A percentile compares a stretch with the other conserved stretches of the same genome.
phyloP scores from a whole-genome alignment of 306 rosid species.

The Dryas octopetala region DNA sequence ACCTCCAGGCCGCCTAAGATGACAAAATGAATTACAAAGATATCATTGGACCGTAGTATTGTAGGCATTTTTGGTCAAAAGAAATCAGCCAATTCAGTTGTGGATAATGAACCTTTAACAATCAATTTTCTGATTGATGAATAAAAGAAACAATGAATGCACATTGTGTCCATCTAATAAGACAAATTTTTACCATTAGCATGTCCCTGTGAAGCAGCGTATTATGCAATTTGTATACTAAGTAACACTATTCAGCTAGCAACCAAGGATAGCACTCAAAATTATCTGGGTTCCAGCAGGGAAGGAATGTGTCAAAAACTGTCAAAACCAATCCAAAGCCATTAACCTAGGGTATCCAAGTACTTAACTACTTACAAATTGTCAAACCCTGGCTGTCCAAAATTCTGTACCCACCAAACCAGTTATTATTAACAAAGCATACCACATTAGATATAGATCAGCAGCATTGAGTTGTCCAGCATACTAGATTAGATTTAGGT shows the following conservation, averaged over 20 bases:
- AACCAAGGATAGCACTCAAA: background rate
- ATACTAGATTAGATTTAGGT: background rate
- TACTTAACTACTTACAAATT: background rate
- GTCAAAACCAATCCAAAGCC: background rate
- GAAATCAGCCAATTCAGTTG: background rate
- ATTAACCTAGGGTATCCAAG: background rate
- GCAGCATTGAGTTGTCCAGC: background rate
- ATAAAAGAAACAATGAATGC: background rate
- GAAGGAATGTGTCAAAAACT: background rate
- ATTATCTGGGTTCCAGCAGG: background rate
- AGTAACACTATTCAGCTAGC: background rate
- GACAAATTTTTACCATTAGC: background rate
- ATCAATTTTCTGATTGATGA: background rate
- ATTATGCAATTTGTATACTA: background rate
- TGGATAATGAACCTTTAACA: background rate
- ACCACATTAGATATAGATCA: background rate
- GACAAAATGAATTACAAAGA: slow-evolving; percentile 3
- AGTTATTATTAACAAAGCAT: background rate
- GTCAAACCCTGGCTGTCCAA: background rate
- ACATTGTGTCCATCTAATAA: background rate
- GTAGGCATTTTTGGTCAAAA: background rate
- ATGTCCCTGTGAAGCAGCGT: background rate
- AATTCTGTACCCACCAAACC: background rate
- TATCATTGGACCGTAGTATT: background rate
- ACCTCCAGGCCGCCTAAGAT: slow-evolving; percentile 87